phyloP scores from a whole-genome alignment of 768 basidiomycete species.

The Xerocomellus dryophilus region DNA sequence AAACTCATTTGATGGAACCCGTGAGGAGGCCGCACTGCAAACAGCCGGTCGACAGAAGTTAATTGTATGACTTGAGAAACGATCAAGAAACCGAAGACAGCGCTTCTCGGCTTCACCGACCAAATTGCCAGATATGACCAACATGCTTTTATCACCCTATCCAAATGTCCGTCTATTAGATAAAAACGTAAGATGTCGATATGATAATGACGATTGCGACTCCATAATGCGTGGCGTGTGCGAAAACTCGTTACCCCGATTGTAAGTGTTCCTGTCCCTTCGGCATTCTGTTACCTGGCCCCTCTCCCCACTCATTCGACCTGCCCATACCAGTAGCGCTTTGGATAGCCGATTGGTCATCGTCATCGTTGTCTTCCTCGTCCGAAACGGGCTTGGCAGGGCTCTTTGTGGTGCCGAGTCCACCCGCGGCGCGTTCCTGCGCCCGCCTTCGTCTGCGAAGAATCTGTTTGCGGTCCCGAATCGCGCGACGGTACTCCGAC shows the following conservation, averaged over 20 bases:
- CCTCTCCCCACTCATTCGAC: constrained; percentile 19
- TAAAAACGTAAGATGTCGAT: constrained; percentile 28
- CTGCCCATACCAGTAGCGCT: constrained; percentile 6
- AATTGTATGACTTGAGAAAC: constrained; percentile 16
- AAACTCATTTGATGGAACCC: constrained; percentile 10
- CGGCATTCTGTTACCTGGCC: constrained; percentile 7
- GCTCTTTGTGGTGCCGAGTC: constrained; percentile 24
- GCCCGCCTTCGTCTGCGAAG: constrained; percentile 67
- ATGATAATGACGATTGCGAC: constrained; percentile 24
- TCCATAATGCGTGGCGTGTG: constrained; percentile 17
- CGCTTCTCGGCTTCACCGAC: constrained; percentile 16
- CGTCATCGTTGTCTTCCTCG: constrained; percentile 25
- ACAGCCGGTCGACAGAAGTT: constrained; percentile 27
- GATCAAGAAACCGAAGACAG: constrained; percentile 8
- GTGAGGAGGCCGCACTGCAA: constrained; percentile 33
- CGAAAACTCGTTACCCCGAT: constrained; percentile 21
- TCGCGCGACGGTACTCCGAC: constrained; percentile 55
- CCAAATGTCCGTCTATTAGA: constrained; percentile 39
- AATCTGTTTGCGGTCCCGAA: constrained; percentile 76
- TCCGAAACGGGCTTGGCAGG: constrained; percentile 20
- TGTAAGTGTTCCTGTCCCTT: constrained; percentile 20
- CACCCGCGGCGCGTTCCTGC: constrained; percentile 58
- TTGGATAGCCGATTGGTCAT: constrained; percentile 4
- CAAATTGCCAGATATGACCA: constrained; percentile 26
- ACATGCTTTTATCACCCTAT: constrained; percentile 23